Conservation (phyloP, 2,329 filamentous ascomycete genomes). For the Leptographium wingfieldii region DNA sequence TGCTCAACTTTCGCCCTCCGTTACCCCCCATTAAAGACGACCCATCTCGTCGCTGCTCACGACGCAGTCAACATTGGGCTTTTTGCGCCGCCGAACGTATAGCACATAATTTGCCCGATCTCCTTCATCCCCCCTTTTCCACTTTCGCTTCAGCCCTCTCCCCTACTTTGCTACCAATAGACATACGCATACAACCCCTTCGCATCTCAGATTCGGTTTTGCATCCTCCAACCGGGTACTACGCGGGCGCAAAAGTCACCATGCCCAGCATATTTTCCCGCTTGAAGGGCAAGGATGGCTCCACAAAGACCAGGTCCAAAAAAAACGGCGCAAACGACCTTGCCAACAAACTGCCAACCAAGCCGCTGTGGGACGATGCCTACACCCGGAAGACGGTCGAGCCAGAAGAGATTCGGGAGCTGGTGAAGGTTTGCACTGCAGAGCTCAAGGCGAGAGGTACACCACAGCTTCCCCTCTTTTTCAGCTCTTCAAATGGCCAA, state of each 20-base stretch:
- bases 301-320: slow-evolving; percentile 44
- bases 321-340: slow-evolving; percentile 46
- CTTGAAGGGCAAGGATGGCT: slow-evolving; percentile 64
- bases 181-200: neutral
- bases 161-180: neutral
- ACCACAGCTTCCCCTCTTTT: slow-evolving; percentile 16
- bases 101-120: neutral
- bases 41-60: neutral
- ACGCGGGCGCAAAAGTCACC: neutral
- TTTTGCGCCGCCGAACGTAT: neutral
- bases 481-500: neutral
- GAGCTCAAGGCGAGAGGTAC: slow-evolving; percentile 92
- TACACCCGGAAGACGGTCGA: slow-evolving; percentile 74
- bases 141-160: neutral
- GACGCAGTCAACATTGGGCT: neutral
- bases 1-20: too few relatives aligned
- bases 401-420: slow-evolving; percentile 80
- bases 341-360: slow-evolving; percentile 42
- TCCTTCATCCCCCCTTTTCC: neutral
- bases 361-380: slow-evolving; percentile 77
- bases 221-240: neutral
- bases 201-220: neutral
- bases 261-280: slow-evolving; percentile 50
- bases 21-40: neutral
- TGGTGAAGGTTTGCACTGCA: slow-evolving; percentile 71